A percentile compares a stretch with the other conserved stretches of the same genome.
phyloP scores from a whole-genome alignment of 2,329 filamentous ascomycete genomes.

The Ilyonectria sp. region DNA sequence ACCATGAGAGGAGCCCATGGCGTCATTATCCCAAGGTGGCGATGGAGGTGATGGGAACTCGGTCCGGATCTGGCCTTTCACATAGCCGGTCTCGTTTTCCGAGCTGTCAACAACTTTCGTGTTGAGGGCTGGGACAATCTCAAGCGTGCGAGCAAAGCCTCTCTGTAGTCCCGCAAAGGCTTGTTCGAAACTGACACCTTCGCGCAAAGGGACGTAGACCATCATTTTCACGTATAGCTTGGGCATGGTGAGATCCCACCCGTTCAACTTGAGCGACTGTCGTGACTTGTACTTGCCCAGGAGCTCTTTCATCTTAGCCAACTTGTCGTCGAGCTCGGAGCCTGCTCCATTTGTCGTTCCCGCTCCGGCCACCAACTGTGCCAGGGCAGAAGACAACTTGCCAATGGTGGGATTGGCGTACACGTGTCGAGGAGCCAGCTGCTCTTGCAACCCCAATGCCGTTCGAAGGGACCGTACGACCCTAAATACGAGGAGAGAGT shows the following conservation, averaged over 20 bases:
- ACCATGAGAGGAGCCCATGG: not conserved
- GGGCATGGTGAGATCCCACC: constrained; percentile 53
- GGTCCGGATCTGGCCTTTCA: constrained; percentile 40
- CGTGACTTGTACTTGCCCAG: constrained; percentile 44
- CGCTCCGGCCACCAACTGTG: constrained; percentile 33
- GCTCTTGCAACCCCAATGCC: constrained; percentile 48
- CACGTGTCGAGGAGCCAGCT: constrained; percentile 52
- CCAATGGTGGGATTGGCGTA: constrained; percentile 52
- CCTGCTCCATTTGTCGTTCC: not conserved
- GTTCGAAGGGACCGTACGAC: constrained; percentile 51
- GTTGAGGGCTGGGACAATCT: constrained; percentile 54
- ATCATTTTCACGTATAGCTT: constrained; percentile 51
- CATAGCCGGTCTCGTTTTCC: constrained; percentile 45
- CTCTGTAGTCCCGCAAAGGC: constrained; percentile 51
- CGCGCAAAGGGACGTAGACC: constrained; percentile 53
- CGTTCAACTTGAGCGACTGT: constrained; percentile 48
- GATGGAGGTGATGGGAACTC: constrained; percentile 35
- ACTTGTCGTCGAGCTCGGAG: not conserved
- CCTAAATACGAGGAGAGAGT: constrained; percentile 50
- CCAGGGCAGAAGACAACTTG: constrained; percentile 47
- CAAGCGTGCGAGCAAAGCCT: constrained; percentile 53
- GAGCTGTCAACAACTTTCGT: constrained; percentile 52
- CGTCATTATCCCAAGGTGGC: constrained; percentile 2
- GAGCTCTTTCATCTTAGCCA: constrained; percentile 56
- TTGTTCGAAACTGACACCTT: constrained; percentile 46